Conservation (phyloP, 139 green algal species). For the Auxenochlorella pyrenoidosa region DNA sequence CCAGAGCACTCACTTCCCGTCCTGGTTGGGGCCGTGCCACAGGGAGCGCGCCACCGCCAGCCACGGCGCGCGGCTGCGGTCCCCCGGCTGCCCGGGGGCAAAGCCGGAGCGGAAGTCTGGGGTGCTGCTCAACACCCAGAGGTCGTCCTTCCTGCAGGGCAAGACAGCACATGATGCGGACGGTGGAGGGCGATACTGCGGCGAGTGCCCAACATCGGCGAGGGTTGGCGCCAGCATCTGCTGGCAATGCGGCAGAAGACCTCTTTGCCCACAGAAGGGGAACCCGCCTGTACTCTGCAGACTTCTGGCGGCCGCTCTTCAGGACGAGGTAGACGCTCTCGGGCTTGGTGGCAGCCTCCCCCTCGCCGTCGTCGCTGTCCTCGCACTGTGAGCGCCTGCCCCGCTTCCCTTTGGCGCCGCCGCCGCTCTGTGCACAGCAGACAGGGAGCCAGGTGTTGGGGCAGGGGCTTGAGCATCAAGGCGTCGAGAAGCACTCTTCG, state of each 20-base stretch:
- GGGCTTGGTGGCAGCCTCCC: neutral
- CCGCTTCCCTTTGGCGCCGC: constrained; percentile 13
- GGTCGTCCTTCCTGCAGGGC: constrained; percentile 44
- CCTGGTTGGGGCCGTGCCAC: constrained; percentile 86
- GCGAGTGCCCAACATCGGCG: too few relatives aligned
- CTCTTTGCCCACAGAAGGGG: too few relatives aligned
- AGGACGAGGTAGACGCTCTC: constrained; percentile 42
- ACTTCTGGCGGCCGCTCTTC: constrained; percentile 36
- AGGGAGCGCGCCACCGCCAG: constrained; percentile 43
- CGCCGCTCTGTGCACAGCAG: neutral
- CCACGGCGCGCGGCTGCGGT: constrained; percentile 39
- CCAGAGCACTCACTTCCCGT: constrained; percentile 65
- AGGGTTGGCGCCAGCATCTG: neutral
- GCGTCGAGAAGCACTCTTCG: too few relatives aligned
- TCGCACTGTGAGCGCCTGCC: neutral
- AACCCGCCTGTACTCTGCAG: constrained; percentile 21
- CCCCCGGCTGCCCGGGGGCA: constrained; percentile 23
- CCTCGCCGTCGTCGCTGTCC: neutral
- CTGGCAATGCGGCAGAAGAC: too few relatives aligned
- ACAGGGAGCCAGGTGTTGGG: too few relatives aligned
- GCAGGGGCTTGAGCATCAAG: too few relatives aligned
- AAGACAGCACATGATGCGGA: neutral
- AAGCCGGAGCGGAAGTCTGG: constrained; percentile 39
- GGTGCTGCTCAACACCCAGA: constrained; percentile 75
- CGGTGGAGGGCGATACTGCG: neutral